Percentiles rank a stretch among this genome's conserved stretches.
phyloP scores from a whole-genome alignment of 2,329 filamentous ascomycete species.

The Fusarium oxysporum region DNA sequence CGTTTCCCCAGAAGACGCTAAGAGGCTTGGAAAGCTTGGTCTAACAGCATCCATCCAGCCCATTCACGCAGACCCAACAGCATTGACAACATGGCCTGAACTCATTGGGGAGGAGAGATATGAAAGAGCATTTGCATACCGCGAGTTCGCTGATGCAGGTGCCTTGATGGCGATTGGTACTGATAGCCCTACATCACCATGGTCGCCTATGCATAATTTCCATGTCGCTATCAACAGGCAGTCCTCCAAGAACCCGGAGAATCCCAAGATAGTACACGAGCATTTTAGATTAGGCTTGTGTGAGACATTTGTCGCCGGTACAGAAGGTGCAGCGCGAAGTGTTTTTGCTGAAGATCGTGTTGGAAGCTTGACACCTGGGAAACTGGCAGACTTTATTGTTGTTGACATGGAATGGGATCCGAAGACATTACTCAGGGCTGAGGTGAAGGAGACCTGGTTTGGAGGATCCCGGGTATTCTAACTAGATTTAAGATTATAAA shows the following conservation, averaged over 20 bases:
- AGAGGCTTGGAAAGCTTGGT: slow-evolving; percentile 64
- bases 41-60: slow-evolving; percentile 69
- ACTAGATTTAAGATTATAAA: accelerated
- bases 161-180: slow-evolving; percentile 65
- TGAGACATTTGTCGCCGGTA: slow-evolving; percentile 63
- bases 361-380: slow-evolving; percentile 62
- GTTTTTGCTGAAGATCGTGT: slow-evolving; percentile 61
- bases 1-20: slow-evolving; percentile 63
- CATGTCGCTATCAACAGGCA: slow-evolving; percentile 68
- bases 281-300: slow-evolving; percentile 63
- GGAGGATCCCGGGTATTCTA: slow-evolving; percentile 47
- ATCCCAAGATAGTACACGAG: slow-evolving; percentile 58
- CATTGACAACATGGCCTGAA: slow-evolving; percentile 67
- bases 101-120: slow-evolving; percentile 64
- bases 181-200: slow-evolving; percentile 68
- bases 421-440: slow-evolving; percentile 57
- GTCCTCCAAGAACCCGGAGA: slow-evolving; percentile 59
- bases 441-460: slow-evolving; percentile 64
- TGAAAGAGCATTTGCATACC: slow-evolving; percentile 69
- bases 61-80: slow-evolving; percentile 67
- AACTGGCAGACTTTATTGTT: slow-evolving; percentile 65
- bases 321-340: slow-evolving; percentile 63
- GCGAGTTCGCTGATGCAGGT: slow-evolving; percentile 65
- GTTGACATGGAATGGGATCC: slow-evolving; percentile 61
- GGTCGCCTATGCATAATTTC: slow-evolving; percentile 62